These are phyloP conservation scores for Phytophthora multivora DNA, from an alignment of 352 stramenopile species.

Conservation along the genomic window DNA sequence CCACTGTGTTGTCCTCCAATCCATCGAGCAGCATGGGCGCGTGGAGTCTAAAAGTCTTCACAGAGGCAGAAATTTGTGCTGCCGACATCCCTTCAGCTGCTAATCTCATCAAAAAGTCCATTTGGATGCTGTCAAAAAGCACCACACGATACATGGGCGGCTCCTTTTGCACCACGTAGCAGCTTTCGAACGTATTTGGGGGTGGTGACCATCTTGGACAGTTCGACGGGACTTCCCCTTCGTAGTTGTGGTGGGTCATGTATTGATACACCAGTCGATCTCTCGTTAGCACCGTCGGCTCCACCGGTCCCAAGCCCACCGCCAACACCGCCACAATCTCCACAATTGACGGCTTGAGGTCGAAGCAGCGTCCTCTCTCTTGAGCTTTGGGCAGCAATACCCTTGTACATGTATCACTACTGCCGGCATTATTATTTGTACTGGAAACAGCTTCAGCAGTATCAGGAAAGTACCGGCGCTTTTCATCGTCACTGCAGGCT, in stretches of 20 bases:
- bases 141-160: constrained; percentile 32
- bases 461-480: constrained; percentile 46
- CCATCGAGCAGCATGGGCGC: constrained; percentile 9
- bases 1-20: constrained; percentile 11
- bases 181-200: constrained; percentile 26
- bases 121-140: constrained; percentile 21
- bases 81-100: constrained; percentile 24
- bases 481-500: constrained; percentile 37
- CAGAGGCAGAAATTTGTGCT: constrained; percentile 24
- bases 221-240: constrained; percentile 2
- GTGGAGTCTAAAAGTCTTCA: constrained; percentile 15
- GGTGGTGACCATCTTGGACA: constrained; percentile 15
- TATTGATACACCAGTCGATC: constrained; percentile 24
- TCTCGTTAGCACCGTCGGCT: constrained; percentile 25
- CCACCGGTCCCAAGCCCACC: constrained; percentile 14
- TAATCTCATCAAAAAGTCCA: constrained; percentile 33
- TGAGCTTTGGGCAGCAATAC: constrained; percentile 17
- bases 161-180: constrained; percentile 14
- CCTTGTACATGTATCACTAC: constrained; percentile 1
- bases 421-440: background rate
- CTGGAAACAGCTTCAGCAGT: background rate
- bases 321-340: constrained; percentile 33
- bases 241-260: constrained; percentile 29
- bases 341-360: constrained; percentile 26
- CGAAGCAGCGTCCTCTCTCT: constrained; percentile 14